Conservation (phyloP, 805 yeast genomes). For the Ogataea trehalophila region DNA sequence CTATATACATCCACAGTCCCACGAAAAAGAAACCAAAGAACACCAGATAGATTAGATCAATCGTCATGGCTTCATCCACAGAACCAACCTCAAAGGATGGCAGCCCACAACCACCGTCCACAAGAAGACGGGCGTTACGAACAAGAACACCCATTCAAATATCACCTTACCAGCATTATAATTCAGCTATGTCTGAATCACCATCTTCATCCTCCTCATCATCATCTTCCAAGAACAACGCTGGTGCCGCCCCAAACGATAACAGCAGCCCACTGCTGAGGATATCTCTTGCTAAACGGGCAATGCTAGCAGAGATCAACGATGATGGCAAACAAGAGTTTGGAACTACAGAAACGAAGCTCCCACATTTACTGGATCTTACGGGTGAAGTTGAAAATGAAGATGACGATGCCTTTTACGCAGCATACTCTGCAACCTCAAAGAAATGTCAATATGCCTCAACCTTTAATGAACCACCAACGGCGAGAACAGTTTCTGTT, state of each 20-base stretch:
- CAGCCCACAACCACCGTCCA: neutral
- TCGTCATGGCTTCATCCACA: neutral
- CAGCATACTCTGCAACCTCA: neutral
- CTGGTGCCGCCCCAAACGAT: too few relatives aligned
- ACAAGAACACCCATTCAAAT: conserved; percentile 6
- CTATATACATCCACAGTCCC: too few relatives aligned
- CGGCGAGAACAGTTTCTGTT: conserved; percentile 50
- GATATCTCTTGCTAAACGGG: too few relatives aligned
- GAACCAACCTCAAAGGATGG: neutral
- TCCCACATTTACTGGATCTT: too few relatives aligned
- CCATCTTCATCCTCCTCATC: neutral
- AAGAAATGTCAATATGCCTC: neutral
- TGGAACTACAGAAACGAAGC: too few relatives aligned
- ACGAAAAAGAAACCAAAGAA: too few relatives aligned
- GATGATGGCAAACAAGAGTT: too few relatives aligned
- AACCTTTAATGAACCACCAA: conserved; percentile 52
- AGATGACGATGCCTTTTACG: neutral
- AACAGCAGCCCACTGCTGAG: too few relatives aligned
- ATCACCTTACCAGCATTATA: conserved; percentile 2
- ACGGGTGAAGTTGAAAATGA: neutral
- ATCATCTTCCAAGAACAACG: neutral
- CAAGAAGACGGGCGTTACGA: neutral
- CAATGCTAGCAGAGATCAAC: too few relatives aligned
- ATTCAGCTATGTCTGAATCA: neutral
- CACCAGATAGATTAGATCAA: too few relatives aligned